Conservation (phyloP, 2,329 filamentous ascomycete genomes). For the Exophiala mesophila region DNA sequence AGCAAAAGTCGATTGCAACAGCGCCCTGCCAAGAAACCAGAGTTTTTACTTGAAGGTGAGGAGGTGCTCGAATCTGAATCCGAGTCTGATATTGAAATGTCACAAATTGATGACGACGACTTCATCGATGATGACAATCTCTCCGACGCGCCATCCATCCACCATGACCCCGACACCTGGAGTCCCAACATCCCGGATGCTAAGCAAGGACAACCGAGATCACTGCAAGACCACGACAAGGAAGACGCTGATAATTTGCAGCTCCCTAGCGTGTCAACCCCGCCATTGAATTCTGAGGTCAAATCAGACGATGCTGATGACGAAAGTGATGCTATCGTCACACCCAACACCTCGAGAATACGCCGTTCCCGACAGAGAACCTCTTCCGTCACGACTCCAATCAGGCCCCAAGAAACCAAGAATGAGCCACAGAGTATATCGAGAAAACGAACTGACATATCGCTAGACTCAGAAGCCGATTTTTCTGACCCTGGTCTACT, state of each 20-base stretch:
- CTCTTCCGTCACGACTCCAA: background rate
- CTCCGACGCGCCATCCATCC: slow-evolving; percentile 18
- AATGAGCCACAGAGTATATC: background rate
- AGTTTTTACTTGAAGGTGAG: slow-evolving; percentile 40
- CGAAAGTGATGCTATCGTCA: slow-evolving; percentile 17
- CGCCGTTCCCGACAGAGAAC: background rate
- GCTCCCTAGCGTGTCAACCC: too few species aligned
- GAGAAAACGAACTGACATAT: background rate
- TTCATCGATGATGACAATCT: slow-evolving; percentile 40
- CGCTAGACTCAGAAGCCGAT: slow-evolving; percentile 16
- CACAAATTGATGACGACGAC: slow-evolving; percentile 38
- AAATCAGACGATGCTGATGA: slow-evolving; percentile 18
- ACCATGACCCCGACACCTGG: slow-evolving; percentile 17
- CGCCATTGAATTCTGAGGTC: slow-evolving; percentile 6
- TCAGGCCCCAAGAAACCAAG: too few species aligned
- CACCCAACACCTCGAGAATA: slow-evolving; percentile 4
- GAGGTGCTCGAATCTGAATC: slow-evolving; percentile 40
- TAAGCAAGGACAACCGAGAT: too few species aligned
- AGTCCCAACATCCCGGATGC: slow-evolving; percentile 11
- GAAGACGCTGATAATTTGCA: too few species aligned
- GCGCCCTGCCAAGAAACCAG: slow-evolving; percentile 1
- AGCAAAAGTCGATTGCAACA: slow-evolving; percentile 8
- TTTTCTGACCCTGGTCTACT: slow-evolving; percentile 12
- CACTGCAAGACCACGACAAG: too few species aligned
- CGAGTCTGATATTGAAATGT: slow-evolving; percentile 16